A percentile compares a stretch with the other conserved stretches of the same genome.
Evolutionary conservation across 352 stramenopile species (phyloP).

Genomic region (Phytophthora brassicae): DNA sequence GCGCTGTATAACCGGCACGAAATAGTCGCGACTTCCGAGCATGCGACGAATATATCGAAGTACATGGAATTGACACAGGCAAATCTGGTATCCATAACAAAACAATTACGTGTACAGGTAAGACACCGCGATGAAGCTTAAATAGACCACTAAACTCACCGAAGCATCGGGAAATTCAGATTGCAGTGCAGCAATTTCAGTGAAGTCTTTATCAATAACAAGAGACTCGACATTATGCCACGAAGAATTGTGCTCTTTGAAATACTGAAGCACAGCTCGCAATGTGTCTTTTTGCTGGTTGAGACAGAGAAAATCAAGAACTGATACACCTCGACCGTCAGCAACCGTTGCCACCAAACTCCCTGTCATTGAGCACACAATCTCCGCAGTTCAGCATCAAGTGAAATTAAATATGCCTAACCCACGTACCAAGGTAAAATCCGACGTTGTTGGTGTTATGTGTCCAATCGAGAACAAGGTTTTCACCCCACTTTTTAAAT

Average conservation of each 20-base stretch:
- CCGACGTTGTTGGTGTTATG: not conserved
- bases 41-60: not conserved
- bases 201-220: not conserved
- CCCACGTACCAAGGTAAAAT: not conserved
- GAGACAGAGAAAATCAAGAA: not conserved
- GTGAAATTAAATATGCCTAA: not conserved
- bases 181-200: not conserved
- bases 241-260: not conserved
- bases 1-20: not conserved
- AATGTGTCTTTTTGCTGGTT: not conserved
- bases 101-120: not conserved
- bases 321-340: not conserved
- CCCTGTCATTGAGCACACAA: not conserved
- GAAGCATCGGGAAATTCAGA: not conserved
- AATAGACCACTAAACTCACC: not conserved
- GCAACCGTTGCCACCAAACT: not conserved
- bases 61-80: not conserved
- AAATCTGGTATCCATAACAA: not conserved
- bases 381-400: not conserved
- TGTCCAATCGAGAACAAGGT: conserved; percentile 5
- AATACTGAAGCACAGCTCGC: not conserved
- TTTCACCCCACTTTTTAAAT: conserved; percentile 1
- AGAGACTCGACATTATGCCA: not conserved
- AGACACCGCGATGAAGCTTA: not conserved
- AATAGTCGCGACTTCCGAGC: not conserved